phyloP scores from a whole-genome alignment of 768 basidiomycete species.

The Lepiota brunneoincarnata region DNA sequence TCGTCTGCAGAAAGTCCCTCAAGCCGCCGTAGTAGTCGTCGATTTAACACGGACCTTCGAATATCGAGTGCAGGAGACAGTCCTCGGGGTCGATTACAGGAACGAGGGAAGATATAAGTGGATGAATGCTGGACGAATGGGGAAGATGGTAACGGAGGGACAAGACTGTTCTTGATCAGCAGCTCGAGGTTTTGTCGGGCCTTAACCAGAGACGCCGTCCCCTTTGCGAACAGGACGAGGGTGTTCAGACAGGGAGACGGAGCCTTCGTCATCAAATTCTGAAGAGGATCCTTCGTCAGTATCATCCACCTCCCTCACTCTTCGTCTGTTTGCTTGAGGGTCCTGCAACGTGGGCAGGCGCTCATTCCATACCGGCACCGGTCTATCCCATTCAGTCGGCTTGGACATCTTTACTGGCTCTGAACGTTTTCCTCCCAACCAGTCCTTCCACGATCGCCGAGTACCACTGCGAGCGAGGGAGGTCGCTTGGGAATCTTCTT shows the following conservation, averaged over 20 bases:
- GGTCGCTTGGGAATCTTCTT: slow-evolving; percentile 44
- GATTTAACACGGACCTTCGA: slow-evolving; percentile 47
- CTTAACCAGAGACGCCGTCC: slow-evolving; percentile 23
- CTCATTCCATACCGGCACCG: slow-evolving; percentile 1
- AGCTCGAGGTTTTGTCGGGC: slow-evolving; percentile 37
- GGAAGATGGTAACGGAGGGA: slow-evolving; percentile 36
- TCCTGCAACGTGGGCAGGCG: slow-evolving; percentile 11
- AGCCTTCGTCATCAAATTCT: slow-evolving; percentile 33
- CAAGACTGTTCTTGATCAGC: slow-evolving; percentile 46
- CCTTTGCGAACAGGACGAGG: slow-evolving; percentile 13
- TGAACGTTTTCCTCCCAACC: slow-evolving; percentile 42
- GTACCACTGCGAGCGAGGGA: slow-evolving; percentile 31
- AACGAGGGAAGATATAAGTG: slow-evolving; percentile 36
- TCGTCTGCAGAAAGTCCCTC: slow-evolving; percentile 35
- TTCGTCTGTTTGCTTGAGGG: background rate
- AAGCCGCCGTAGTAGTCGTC: slow-evolving; percentile 45
- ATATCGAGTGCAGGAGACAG: slow-evolving; percentile 38
- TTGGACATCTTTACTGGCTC: slow-evolving; percentile 17
- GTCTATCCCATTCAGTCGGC: slow-evolving; percentile 30
- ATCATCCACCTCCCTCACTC: background rate
- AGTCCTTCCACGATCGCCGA: slow-evolving; percentile 51
- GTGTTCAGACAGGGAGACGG: slow-evolving; percentile 5
- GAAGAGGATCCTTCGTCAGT: slow-evolving; percentile 10
- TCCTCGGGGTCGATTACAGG: slow-evolving; percentile 40
- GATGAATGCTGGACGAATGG: slow-evolving; percentile 38